Conservation (phyloP, 2,329 filamentous ascomycete genomes). For the Ophiostoma perfectum region DNA sequence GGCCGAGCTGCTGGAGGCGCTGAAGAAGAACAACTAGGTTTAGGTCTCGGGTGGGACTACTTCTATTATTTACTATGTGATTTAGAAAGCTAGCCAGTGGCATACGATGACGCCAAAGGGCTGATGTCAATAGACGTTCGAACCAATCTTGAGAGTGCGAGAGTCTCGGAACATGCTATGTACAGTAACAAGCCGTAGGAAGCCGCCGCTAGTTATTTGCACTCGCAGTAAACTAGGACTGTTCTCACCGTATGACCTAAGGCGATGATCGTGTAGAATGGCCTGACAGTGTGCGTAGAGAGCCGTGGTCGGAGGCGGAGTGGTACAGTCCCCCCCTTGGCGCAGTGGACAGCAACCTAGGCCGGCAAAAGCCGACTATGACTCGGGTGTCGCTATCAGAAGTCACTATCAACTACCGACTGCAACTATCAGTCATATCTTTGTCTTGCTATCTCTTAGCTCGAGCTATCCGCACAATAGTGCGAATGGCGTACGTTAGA, state of each 20-base stretch:
- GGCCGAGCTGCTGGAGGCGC: conserved; percentile 64
- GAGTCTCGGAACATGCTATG: no score
- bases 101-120: background rate
- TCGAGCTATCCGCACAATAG: background rate
- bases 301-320: conserved; percentile 8
- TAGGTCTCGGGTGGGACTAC: background rate
- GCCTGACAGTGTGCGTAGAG: background rate
- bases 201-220: no score
- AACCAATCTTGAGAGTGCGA: no score
- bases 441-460: conserved; percentile 8
- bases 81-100: background rate
- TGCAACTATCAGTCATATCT: background rate
- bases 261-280: background rate
- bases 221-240: background rate
- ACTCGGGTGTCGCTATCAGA: background rate
- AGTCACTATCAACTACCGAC: background rate
- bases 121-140: background rate
- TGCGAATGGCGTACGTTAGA: background rate
- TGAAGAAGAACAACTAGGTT: conserved; percentile 34
- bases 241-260: background rate
- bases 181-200: no score
- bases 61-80: conserved; percentile 3
- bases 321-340: conserved; percentile 5
- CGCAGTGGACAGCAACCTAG: background rate
- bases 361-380: conserved; percentile 3